Percentiles rank a stretch among this genome's conserved stretches.
Evolutionary conservation across 768 basidiomycete species (phyloP).

Genomic region (Cyathus striatus): DNA sequence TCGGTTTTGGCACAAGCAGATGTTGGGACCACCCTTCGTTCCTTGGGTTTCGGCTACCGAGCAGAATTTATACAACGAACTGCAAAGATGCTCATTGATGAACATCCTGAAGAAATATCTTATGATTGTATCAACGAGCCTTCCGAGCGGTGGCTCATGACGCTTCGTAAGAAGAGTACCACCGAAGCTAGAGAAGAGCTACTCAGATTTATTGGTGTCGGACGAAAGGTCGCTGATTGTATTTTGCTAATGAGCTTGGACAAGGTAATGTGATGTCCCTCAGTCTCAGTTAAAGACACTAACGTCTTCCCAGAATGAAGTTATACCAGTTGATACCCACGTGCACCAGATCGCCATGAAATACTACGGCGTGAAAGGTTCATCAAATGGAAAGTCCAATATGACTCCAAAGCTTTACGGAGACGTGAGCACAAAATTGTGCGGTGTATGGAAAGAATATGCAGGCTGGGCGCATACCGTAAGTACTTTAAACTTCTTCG

Average conservation of each 20-base stretch:
- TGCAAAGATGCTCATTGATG: constrained; percentile 68
- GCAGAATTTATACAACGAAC: constrained; percentile 86
- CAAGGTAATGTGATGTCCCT: constrained; percentile 46
- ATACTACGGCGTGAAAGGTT: constrained; percentile 62
- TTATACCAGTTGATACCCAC: constrained; percentile 95
- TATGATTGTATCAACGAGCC: constrained; percentile 29
- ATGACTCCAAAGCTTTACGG: constrained; percentile 81
- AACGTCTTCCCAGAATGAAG: constrained; percentile 52
- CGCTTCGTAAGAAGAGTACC: constrained; percentile 45
- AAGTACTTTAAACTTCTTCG: constrained; percentile 11
- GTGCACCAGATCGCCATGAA: constrained; percentile 85
- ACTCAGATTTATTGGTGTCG: constrained; percentile 84
- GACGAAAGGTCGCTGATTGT: constrained; percentile 96
- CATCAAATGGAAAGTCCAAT: constrained; percentile 36
- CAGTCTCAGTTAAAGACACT: constrained; percentile 1
- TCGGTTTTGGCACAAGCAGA: constrained; percentile 53
- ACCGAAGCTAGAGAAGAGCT: constrained; percentile 67
- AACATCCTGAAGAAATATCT: constrained; percentile 27
- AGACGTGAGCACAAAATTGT: constrained; percentile 57
- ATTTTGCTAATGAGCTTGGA: constrained; percentile 88
- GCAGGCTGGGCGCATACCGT: constrained; percentile 93
- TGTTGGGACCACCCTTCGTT: constrained; percentile 62
- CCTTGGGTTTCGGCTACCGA: constrained; percentile 93
- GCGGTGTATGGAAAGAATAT: constrained; percentile 70
- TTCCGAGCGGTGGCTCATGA: constrained; percentile 56